Base-by-base conservation (phyloP, 2,329 filamentous ascomycete genomes). In the Aspergillus sp. region DNA sequence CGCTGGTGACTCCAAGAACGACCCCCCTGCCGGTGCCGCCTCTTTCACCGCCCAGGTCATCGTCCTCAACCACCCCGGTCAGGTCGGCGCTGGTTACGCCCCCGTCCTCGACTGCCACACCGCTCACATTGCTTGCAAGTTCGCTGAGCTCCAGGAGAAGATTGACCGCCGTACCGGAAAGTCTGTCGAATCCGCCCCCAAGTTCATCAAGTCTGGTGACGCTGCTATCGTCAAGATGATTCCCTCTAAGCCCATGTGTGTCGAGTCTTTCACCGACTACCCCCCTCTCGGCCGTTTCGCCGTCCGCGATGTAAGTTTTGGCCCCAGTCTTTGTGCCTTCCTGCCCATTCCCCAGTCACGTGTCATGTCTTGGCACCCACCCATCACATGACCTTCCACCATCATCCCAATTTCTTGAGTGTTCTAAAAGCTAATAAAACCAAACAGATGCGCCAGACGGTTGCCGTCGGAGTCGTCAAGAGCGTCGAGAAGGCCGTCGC, bases 151-250 rank as follows among this genome's bases (percentile, higher is more conserved):
- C 77, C 86, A 93, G 70, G 91, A 98, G 91, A 99, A 99, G 93
- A 99, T 99, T 77, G 95, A 99, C 82, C 93, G 95, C 84, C 95
- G 95, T 91, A 97, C 95, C 79, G 95, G 95, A 81, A 99, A 99
- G 89, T 90, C 93, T 70, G 87, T 91, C 77, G 95, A 99, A 84
- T 77, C 84, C 80, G 79, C 77, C 77, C 95, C 95, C 84, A 99
- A 99, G 90, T 98, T 97, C 89, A 93, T 99, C 91, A 99, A 99
- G 92, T 97, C 93, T 76, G 95, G 95, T 90, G 95, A 99, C 82
- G 93, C 95, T 72, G 93, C 93, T 82, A 99, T 99, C 84, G 95
- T 99, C 86, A 98, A 97, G 92, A 98, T 99, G 95, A 79, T 97
- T 86, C 95, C 95, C 80, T 97, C 93, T 86, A 99, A 99, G 93